Evolutionary conservation across 768 basidiomycete species (phyloP), one percentile per base, ranked within the genome.

Genomic region (Lactarius hatsudake): DNA sequence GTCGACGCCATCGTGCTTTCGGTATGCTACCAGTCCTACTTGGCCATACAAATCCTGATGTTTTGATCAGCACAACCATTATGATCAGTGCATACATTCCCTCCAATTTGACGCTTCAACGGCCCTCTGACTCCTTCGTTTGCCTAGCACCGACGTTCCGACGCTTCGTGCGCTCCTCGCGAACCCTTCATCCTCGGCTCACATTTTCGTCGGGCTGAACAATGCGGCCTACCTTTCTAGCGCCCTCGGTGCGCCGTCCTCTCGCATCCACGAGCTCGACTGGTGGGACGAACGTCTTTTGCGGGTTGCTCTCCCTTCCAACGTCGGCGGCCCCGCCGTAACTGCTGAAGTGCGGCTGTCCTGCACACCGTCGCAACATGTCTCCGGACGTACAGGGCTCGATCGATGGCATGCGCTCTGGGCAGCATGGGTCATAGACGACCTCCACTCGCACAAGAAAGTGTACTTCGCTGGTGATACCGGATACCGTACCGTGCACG

Each of bases 381-480:
- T 83, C 68, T 83, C 86, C 4, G 83, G 81, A 3, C 79, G 87
- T 54, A 74, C 76, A 0, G 38, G 81, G 3, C 77, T 77, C 54
- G 88, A 90, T 73, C 75, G 79, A 57, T 86, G 81, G 75, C 81
- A 81, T 64, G 80, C 84, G 0, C 80, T 90, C 10, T 91, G 89
- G 89, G 81, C 84, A 0, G 82, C 83, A 43, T 91, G 88, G 88
- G 83, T 79, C 48, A 75, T 90, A 26, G 82, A 86, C 71, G 80
- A 84, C 71, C 82, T 86, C 30, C 73, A 5, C 73, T 76, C 13
- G 74, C 74, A 80, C 13, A 80, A 80, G 79, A 84, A 84, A 61
- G 75, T 85, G 20, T 88, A 78, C 72, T 91, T 91, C 73, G 87
- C 79, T 7, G 90, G 90, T 15, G 90, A 90, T 74, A 92, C 89